Base-by-base conservation (phyloP, 192 early-diverging fungal species). In the Chytriomyces confervae region DNA sequence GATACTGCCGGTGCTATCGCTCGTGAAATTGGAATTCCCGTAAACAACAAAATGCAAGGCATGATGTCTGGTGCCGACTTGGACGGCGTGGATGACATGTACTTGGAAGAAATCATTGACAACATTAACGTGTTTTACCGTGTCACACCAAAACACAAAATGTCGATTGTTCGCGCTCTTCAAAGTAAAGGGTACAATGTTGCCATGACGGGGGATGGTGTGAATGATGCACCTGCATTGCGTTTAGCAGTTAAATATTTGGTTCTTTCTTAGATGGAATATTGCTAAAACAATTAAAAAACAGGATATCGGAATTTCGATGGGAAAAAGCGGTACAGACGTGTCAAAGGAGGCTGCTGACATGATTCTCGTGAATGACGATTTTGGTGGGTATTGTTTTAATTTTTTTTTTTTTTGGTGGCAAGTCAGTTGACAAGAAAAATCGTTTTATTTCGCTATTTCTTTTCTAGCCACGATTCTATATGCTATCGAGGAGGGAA, bases 131-230 rank as follows among this genome's bases (percentile, higher is more conserved):
- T 97, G 86, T 84, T 84, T 93, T 86, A 91, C 88, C 75, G 97
- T 86, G 48, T 76, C 77, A 81, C 82, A 2, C 92, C 96, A 75
- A 90, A 91, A 82, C 95, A 98, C 86, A 99, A 99, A 84, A 88
- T 98, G 81, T 88, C 89, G 6, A 97, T 99, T 81, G 93, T 99
- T 5, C 76, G 89, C 6, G 95, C 95, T 7, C 89, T 95, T 80
- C 97, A 99, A 78, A 77, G 88, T 47, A 92, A 90, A 13, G 96
- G 96, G 2, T 84, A 88, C 45, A 89, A 97, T 43, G 97, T 98
- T 0, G 97, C 95, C 8, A 97, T 99, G 95, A 95, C 94, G 0
- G 97, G 96, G 16, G 97, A 99, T 77, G 97, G 97, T 50, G 94
- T 97, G 6, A 99, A 97, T 79, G 97, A 99, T 85, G 96, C 95